A percentile compares a stretch with the other conserved stretches of the same genome.
phyloP scores from a whole-genome alignment of 2,329 filamentous ascomycete species.

The Diaporthe aspalathi region DNA sequence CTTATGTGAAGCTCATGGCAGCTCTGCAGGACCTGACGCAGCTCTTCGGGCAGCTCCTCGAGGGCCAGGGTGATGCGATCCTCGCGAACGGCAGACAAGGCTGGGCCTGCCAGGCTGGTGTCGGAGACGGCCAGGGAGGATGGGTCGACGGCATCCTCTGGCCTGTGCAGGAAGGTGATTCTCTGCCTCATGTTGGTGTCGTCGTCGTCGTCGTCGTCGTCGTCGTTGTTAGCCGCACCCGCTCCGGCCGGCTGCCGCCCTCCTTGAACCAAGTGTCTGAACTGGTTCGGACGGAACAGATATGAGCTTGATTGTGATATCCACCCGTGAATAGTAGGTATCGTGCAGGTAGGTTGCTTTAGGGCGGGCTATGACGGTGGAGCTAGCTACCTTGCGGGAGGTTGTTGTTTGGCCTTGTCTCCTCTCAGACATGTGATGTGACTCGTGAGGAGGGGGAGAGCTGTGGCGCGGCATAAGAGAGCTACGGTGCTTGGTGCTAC shows the following conservation, averaged over 20 bases:
- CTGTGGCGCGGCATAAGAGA: too few relatives aligned
- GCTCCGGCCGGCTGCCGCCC: background rate
- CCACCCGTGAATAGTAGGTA: background rate
- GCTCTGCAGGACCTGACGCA: constrained; percentile 70
- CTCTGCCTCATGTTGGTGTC: constrained; percentile 76
- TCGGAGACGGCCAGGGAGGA: constrained; percentile 68
- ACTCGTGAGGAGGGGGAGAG: constrained; percentile 10
- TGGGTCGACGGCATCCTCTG: constrained; percentile 73
- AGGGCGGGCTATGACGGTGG: background rate
- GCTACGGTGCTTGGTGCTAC: too few relatives aligned
- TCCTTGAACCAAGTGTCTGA: background rate
- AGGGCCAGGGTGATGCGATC: constrained; percentile 80
- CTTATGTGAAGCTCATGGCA: constrained; percentile 81
- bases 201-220: too few relatives aligned
- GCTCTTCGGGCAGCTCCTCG: constrained; percentile 77
- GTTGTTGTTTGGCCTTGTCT: background rate
- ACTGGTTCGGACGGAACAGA: constrained; percentile 2
- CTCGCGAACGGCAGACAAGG: constrained; percentile 77
- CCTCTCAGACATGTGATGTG: background rate
- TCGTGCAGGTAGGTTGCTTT: background rate
- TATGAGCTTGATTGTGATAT: too few relatives aligned
- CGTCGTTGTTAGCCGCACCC: constrained; percentile 41
- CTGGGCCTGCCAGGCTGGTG: constrained; percentile 65
- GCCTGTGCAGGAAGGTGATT: constrained; percentile 80
- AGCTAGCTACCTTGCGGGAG: background rate